Percentiles rank a stretch among this genome's conserved stretches.
phyloP scores from a whole-genome alignment of 768 basidiomycete genomes.

The Boletus rubroflammeus region DNA sequence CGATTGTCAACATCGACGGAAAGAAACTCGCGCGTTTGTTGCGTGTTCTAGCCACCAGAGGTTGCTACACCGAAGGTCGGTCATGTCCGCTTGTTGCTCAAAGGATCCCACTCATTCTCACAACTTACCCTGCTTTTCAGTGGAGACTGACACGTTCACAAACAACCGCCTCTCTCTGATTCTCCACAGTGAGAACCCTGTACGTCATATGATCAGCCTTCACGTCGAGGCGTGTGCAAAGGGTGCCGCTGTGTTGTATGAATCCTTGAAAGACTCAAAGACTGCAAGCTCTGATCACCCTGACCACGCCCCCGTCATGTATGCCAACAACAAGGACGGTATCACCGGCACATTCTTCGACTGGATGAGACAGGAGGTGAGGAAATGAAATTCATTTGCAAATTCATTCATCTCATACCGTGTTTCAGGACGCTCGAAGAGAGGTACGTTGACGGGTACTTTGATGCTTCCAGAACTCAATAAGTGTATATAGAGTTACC shows the following conservation, averaged over 20 bases:
- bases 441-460: slow-evolving; percentile 7
- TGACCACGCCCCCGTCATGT: slow-evolving; percentile 21
- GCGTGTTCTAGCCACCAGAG: slow-evolving; percentile 28
- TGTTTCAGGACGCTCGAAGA: slow-evolving; percentile 15
- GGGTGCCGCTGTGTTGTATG: slow-evolving; percentile 23
- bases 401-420: neutral
- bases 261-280: slow-evolving; percentile 26
- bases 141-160: slow-evolving; percentile 29
- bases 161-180: slow-evolving; percentile 35
- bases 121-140: slow-evolving; percentile 11
- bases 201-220: slow-evolving; percentile 16
- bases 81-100: neutral
- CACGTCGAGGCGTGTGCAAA: slow-evolving; percentile 17
- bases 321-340: slow-evolving; percentile 15
- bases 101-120: neutral
- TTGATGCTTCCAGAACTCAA: neutral
- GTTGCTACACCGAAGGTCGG: slow-evolving; percentile 33
- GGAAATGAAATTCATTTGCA: neutral
- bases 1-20: slow-evolving; percentile 17
- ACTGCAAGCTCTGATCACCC: slow-evolving; percentile 19
- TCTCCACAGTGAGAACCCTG: slow-evolving; percentile 24
- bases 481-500: slow-evolving; percentile 14
- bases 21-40: slow-evolving; percentile 31
- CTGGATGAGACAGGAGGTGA: slow-evolving; percentile 22
- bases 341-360: slow-evolving; percentile 24